Evolutionary conservation across 805 yeast species (phyloP).

Genomic region (Ogataea pilisensis): DNA sequence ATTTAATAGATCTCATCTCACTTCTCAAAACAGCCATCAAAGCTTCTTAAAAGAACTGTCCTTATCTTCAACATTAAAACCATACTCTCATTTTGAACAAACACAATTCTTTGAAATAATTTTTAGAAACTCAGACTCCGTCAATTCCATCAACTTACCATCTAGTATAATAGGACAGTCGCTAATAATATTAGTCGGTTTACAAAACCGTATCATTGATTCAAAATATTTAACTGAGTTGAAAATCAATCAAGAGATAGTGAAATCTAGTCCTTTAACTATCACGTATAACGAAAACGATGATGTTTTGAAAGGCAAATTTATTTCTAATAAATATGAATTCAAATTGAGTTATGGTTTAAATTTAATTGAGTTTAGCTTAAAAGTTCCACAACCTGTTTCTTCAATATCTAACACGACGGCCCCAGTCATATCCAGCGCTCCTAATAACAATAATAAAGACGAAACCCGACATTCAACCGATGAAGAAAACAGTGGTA

Average conservation of each 20-base stretch:
- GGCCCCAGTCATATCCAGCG: no score
- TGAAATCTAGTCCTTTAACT: constrained; percentile 39
- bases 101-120: constrained; percentile 24
- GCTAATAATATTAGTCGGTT: constrained; percentile 38
- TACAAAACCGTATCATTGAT: constrained; percentile 38
- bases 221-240: constrained; percentile 36
- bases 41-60: constrained; percentile 31
- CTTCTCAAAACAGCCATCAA: constrained; percentile 21
- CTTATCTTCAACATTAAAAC: constrained; percentile 32
- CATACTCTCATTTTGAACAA: constrained; percentile 18
- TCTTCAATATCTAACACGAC: no score
- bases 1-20: neutral
- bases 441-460: no score
- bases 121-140: constrained; percentile 33
- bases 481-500: constrained; percentile 1
- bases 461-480: constrained; percentile 3
- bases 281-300: constrained; percentile 31
- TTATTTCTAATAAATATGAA: constrained; percentile 38
- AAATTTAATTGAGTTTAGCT: constrained; percentile 38
- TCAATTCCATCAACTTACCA: constrained; percentile 45
- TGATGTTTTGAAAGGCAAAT: constrained; percentile 15
- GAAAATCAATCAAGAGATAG: constrained; percentile 41
- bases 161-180: constrained; percentile 40
- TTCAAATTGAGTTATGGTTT: constrained; percentile 44
- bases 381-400: constrained; percentile 25